Base-by-base conservation (phyloP, 768 basidiomycete species). In the Mycena floridula region DNA sequence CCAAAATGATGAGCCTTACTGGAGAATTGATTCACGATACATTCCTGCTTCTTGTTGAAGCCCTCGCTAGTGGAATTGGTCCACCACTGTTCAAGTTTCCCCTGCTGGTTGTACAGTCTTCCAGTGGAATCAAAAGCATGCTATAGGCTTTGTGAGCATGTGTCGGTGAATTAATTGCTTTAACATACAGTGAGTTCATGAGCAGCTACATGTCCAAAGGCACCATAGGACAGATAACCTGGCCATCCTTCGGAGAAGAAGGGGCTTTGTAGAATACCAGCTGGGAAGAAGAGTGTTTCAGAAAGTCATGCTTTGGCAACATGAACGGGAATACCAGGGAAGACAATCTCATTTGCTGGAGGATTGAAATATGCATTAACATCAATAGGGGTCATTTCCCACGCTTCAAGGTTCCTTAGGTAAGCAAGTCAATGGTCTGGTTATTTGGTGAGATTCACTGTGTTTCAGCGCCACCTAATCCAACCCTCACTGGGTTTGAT, bases 221-320 rank as follows among this genome's bases (percentile, higher is more conserved):
- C 82, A 18, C 93, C 95, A 52, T 95, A 98, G 23, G 81, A 76
- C 46, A 98, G 70, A 60, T 96, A 95, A 24, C 77, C 71, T 4
- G 96, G 96, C 90, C 87, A 95, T 44, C 80, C 70, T 42, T 77
- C 69, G 4, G 76, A 77, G 71, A 93, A 97, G 76, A 93, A 97
- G 0, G 94, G 94, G 2, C 89, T 84, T 50, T 85, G 90, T 15
- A 98, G 66, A 55, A 98, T 93, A 21, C 96, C 96, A 18, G 96
- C 95, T 7, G 96, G 94, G 69, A 99, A 97, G 18, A 92, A 89
- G 42, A 94, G n/a, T n/a, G n/a, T 92, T 84, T 89, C 36, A 30
- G 3, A 38, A 8, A 35, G 37, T 49, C 24, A 40, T 37, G 15
- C 39, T 4, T 23, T 36, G 23, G 37, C 9, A 12, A n/a, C n/a